Evolutionary conservation across 345 rosid genomes (phyloP).

Genomic region (Lepidium aucheri): DNA sequence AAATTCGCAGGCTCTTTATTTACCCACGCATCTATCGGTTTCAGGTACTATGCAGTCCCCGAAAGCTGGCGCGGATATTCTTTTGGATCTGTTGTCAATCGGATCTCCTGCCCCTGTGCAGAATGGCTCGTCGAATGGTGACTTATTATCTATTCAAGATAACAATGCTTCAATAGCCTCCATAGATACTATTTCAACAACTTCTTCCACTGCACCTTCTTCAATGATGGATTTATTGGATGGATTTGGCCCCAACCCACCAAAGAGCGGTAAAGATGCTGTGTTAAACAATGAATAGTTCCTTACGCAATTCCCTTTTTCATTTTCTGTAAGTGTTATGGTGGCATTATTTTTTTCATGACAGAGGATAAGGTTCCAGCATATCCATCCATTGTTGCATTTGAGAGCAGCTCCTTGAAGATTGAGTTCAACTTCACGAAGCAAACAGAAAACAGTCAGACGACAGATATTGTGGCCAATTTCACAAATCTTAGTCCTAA

Average conservation of each 20-base stretch:
- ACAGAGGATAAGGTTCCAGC: slow-evolving; percentile 60
- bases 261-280: slow-evolving; percentile 44
- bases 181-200: slow-evolving; percentile 40
- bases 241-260: slow-evolving; percentile 54
- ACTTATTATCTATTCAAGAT: slow-evolving; percentile 44
- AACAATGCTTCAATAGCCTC: slow-evolving; percentile 34
- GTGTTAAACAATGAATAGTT: not conserved
- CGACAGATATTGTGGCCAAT: slow-evolving; percentile 50
- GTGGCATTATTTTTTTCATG: slow-evolving; percentile 8
- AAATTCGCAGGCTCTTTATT: slow-evolving; percentile 1
- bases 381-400: slow-evolving; percentile 68
- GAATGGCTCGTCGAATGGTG: slow-evolving; percentile 41
- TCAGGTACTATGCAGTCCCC: slow-evolving; percentile 54
- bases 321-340: not conserved
- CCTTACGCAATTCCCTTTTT: not conserved
- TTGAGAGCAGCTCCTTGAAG: slow-evolving; percentile 71
- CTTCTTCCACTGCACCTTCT: slow-evolving; percentile 38
- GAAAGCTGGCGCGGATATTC: slow-evolving; percentile 68
- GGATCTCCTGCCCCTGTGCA: slow-evolving; percentile 51
- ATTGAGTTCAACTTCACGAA: slow-evolving; percentile 72
- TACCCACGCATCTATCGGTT: not conserved
- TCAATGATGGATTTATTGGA: slow-evolving; percentile 78
- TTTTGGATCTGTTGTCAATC: slow-evolving; percentile 79
- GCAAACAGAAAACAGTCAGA: slow-evolving; percentile 55
- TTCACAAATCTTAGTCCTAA: slow-evolving; percentile 64